A percentile compares a stretch with the other conserved stretches of the same genome.
Evolutionary conservation across 768 basidiomycete species (phyloP).

Genomic region (Lactarius hengduanensis): DNA sequence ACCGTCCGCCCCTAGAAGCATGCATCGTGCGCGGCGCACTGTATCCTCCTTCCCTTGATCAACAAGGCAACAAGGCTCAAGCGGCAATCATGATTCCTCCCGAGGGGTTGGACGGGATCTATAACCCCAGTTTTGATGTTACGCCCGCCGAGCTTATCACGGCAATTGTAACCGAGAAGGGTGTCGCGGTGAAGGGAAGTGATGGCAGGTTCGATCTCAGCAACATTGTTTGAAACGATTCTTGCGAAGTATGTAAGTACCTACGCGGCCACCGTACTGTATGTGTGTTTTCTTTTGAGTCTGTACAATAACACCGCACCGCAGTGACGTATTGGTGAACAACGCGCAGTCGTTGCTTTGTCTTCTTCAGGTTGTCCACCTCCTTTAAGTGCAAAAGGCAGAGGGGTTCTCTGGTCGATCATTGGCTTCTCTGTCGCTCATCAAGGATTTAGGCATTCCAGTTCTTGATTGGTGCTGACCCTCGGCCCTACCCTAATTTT

Average conservation of each 20-base stretch:
- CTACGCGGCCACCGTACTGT: background rate
- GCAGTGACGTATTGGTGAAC: background rate
- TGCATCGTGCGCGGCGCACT: conserved; percentile 83
- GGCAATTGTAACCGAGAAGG: conserved; percentile 95
- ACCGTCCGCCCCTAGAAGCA: conserved; percentile 84
- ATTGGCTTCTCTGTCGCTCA: background rate
- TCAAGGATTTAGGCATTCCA: background rate
- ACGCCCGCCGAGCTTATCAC: conserved; percentile 92
- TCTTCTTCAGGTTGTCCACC: background rate
- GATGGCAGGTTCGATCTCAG: conserved; percentile 67
- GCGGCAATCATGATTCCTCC: conserved; percentile 87
- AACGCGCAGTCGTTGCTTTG: background rate
- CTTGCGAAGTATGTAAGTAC: background rate
- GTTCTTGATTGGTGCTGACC: background rate
- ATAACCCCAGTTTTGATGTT: conserved; percentile 97
- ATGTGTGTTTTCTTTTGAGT: background rate
- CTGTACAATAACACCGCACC: background rate
- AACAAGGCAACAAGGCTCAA: conserved; percentile 52
- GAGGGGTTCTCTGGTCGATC: background rate
- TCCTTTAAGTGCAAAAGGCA: background rate
- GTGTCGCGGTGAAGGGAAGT: conserved; percentile 73
- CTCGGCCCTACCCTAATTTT: background rate
- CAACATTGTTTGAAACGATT: conserved; percentile 43
- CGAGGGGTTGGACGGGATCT: conserved; percentile 50
- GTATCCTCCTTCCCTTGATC: conserved; percentile 48